Conservation (phyloP, 2,329 filamentous ascomycete genomes). For the Beauveria australis region DNA sequence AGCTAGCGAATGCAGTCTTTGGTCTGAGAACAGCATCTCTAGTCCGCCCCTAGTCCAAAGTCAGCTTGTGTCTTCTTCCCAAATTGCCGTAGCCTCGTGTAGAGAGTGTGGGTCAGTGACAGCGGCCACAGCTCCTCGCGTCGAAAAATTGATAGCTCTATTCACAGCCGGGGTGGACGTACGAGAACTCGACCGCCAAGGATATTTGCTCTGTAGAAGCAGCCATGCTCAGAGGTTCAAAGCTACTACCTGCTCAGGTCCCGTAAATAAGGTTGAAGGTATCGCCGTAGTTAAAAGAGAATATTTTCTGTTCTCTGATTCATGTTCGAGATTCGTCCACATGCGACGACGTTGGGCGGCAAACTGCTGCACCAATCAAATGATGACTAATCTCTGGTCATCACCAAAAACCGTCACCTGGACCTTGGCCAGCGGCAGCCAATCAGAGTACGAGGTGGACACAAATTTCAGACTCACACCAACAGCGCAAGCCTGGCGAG, state of each 20-base stretch:
- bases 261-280: not conserved
- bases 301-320: not conserved
- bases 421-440: slow-evolving; percentile 17
- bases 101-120: not conserved
- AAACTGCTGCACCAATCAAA: not conserved
- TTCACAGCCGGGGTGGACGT: slow-evolving; percentile 18
- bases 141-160: not conserved
- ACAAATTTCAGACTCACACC: slow-evolving; percentile 28
- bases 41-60: slow-evolving; percentile 63
- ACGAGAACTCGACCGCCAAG: slow-evolving; percentile 66
- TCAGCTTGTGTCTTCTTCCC: not conserved
- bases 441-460: slow-evolving; percentile 26
- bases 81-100: not conserved
- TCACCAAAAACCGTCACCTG: not conserved
- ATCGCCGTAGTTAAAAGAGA: not conserved
- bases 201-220: slow-evolving; percentile 30
- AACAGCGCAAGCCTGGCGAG: slow-evolving; percentile 11
- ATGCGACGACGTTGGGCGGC: not conserved
- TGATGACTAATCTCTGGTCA: slow-evolving; percentile 3
- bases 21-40: slow-evolving; percentile 85
- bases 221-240: slow-evolving; percentile 8
- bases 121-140: not conserved
- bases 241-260: not conserved
- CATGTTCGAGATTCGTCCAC: not conserved
- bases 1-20: slow-evolving; percentile 62